These are phyloP conservation scores for Colletotrichum sublineola DNA, from an alignment of 2,329 filamentous ascomycete species.

Conservation along the genomic window DNA sequence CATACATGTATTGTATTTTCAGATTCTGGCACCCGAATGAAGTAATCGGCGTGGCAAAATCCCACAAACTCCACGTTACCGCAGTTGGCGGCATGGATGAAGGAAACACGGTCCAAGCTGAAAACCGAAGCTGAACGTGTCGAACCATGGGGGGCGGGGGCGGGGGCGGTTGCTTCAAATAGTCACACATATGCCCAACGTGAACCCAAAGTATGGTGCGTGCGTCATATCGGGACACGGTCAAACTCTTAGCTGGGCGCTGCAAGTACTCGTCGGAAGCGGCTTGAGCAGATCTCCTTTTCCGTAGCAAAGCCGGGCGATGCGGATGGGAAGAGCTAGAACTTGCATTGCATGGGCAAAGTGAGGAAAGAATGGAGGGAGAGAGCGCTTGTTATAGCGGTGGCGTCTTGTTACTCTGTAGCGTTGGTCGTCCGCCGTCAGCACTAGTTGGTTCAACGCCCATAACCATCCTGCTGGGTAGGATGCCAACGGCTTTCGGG, in stretches of 20 bases:
- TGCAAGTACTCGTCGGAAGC: neutral
- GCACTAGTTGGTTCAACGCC: slow-evolving; percentile 5
- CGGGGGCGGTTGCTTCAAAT: neutral
- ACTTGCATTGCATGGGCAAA: neutral
- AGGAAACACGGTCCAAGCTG: neutral
- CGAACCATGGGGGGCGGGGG: neutral
- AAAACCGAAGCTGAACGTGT: neutral
- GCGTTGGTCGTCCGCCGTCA: slow-evolving; percentile 9
- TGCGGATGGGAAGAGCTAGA: neutral
- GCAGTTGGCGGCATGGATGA: neutral
- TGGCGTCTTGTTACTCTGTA: neutral
- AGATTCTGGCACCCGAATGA: neutral
- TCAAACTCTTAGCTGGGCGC: too few species aligned
- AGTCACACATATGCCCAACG: neutral
- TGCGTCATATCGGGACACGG: neutral
- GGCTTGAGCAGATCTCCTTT: neutral
- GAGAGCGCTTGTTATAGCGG: neutral
- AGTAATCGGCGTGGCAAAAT: neutral
- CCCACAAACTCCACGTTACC: neutral
- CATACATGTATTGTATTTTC: too few species aligned
- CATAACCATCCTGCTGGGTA: slow-evolving; percentile 10
- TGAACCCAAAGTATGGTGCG: neutral
- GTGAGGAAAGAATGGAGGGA: too few species aligned
- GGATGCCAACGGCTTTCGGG: slow-evolving; percentile 30
- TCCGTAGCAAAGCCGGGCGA: neutral